Conservation (phyloP, 495 filamentous ascomycete species). For the Copromyces sp. region DNA sequence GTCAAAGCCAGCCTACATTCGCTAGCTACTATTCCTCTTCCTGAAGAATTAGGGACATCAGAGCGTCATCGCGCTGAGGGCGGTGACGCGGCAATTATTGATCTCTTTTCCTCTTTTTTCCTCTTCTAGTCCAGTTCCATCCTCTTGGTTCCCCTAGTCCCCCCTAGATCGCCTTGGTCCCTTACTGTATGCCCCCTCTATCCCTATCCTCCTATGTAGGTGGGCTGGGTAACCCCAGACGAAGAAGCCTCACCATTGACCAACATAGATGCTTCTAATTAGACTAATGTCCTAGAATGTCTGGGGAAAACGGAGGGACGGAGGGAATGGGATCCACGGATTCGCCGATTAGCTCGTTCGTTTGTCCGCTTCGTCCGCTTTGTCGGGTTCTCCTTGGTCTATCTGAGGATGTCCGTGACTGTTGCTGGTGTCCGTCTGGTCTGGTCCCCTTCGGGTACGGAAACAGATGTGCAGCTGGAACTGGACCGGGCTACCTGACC, state of each 20-base stretch:
- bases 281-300: not conserved
- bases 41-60: not conserved
- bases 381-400: not conserved
- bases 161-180: not conserved
- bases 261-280: not conserved
- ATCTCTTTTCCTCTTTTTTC: not conserved
- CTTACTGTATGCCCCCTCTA: too few species aligned
- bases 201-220: too few species aligned
- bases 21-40: not conserved
- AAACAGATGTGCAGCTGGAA: not conserved
- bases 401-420: not conserved
- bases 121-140: not conserved
- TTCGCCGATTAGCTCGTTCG: not conserved
- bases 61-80: not conserved
- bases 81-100: not conserved
- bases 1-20: not conserved
- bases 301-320: not conserved
- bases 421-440: not conserved
- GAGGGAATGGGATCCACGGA: not conserved
- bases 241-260: not conserved
- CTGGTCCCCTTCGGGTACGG: not conserved
- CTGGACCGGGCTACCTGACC: not conserved
- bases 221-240: not conserved
- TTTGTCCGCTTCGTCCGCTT: not conserved
- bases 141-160: not conserved